Evolutionary conservation across 2,329 filamentous ascomycete genomes (phyloP).

Genomic region (Corniculantispora saksenae): DNA sequence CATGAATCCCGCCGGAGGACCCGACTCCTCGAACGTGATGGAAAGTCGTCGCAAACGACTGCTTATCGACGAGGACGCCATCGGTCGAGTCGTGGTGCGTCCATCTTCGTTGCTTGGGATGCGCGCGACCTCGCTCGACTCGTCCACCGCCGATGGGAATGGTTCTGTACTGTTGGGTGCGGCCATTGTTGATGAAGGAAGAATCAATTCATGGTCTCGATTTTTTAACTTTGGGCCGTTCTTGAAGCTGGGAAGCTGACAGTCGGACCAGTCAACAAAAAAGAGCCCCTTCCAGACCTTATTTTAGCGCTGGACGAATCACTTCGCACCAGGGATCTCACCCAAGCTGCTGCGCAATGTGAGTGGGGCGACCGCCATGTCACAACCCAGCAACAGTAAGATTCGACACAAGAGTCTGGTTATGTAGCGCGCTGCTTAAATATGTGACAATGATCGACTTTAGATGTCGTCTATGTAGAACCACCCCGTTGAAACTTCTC

Average conservation of each 20-base stretch:
- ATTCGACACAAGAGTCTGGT: not conserved
- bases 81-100: conserved; percentile 26
- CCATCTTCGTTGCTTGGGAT: conserved; percentile 3
- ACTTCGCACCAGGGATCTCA: not conserved
- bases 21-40: conserved; percentile 46
- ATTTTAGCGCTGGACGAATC: not conserved
- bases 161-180: not conserved
- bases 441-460: not conserved
- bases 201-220: not conserved
- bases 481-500: no score
- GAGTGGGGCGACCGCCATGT: not conserved
- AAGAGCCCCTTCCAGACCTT: not conserved
- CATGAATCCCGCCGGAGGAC: conserved; percentile 48
- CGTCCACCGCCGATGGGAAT: conserved; percentile 28
- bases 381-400: not conserved
- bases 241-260: not conserved
- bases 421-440: not conserved
- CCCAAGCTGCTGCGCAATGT: not conserved
- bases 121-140: conserved; percentile 9
- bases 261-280: not conserved
- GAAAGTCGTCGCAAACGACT: conserved; percentile 35
- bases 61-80: conserved; percentile 35
- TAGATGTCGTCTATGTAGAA: no score
- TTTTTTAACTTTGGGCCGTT: not conserved
- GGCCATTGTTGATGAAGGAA: not conserved